Evolutionary conservation across 73 alveolate genomes (phyloP).

Genomic region (Paramecium biaurelia): DNA sequence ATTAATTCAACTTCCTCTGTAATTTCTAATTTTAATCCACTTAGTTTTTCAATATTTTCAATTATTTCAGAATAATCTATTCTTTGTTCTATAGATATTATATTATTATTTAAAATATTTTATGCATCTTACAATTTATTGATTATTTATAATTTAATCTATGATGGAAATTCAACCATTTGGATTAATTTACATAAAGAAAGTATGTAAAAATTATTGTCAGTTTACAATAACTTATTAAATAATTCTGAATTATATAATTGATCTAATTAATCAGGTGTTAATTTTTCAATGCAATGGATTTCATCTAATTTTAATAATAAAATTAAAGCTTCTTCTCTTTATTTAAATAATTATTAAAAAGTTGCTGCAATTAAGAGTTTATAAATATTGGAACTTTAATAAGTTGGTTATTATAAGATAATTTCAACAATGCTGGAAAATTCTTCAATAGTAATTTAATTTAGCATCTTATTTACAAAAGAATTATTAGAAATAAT

Average conservation of each 20-base stretch:
- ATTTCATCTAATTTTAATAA: not conserved
- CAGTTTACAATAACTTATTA: not conserved
- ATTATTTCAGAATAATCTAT: not conserved
- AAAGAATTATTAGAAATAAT: not conserved
- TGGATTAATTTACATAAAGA: not conserved
- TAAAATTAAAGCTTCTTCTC: not conserved
- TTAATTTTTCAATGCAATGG: constrained; percentile 25
- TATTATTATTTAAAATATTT: not conserved
- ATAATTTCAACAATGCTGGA: not conserved
- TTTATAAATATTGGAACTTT: not conserved
- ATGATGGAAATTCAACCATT: not conserved
- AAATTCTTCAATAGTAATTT: not conserved
- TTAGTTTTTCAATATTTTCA: not conserved
- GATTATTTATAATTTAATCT: not conserved
- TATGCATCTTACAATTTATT: not conserved
- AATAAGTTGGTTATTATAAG: not conserved
- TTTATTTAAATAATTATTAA: not conserved
- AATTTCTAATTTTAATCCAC: not conserved
- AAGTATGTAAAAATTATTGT: not conserved
- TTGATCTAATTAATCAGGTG: constrained; percentile 6
- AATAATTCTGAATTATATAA: constrained; percentile 13
- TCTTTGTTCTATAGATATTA: not conserved
- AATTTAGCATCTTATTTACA: not conserved
- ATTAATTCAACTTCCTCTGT: not conserved
- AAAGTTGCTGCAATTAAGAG: constrained; percentile 28